These are phyloP conservation scores for Clavulina sp. DNA, from an alignment of 768 basidiomycete species.

Conservation along the genomic window DNA sequence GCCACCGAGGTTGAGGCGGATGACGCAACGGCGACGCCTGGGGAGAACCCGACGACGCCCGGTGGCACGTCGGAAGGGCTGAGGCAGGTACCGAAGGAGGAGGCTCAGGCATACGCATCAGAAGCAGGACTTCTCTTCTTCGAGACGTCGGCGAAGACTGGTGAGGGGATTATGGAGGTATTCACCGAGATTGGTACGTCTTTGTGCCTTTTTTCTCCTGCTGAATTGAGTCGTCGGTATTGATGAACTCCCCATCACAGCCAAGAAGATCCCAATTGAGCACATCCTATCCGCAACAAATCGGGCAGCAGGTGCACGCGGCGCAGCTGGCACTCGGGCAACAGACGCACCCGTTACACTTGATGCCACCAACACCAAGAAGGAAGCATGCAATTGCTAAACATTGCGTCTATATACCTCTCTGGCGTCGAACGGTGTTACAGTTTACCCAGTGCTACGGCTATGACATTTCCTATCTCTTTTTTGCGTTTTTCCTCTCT, in stretches of 20 bases:
- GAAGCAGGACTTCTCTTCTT: conserved; percentile 93
- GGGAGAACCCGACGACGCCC: conserved; percentile 34
- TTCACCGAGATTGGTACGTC: conserved; percentile 92
- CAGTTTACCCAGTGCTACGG: no score
- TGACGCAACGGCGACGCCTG: conserved; percentile 79
- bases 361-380: conserved; percentile 48
- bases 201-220: no score
- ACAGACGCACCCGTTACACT: conserved; percentile 46
- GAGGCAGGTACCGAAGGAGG: conserved; percentile 83
- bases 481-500: no score
- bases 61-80: conserved; percentile 45
- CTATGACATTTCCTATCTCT: no score
- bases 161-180: conserved; percentile 85
- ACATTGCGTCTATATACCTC: no score
- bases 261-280: conserved; percentile 83
- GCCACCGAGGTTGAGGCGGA: conserved; percentile 71
- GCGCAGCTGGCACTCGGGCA: conserved; percentile 31
- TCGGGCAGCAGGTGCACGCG: conserved; percentile 44
- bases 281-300: conserved; percentile 78
- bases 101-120: conserved; percentile 90
- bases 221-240: not conserved
- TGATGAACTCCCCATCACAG: conserved; percentile 20
- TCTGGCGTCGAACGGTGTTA: no score
- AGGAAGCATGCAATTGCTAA: conserved; percentile 73
- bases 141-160: conserved; percentile 95